phyloP scores from a whole-genome alignment of 2,329 filamentous ascomycete genomes.

The Colletotrichum acutatum region DNA sequence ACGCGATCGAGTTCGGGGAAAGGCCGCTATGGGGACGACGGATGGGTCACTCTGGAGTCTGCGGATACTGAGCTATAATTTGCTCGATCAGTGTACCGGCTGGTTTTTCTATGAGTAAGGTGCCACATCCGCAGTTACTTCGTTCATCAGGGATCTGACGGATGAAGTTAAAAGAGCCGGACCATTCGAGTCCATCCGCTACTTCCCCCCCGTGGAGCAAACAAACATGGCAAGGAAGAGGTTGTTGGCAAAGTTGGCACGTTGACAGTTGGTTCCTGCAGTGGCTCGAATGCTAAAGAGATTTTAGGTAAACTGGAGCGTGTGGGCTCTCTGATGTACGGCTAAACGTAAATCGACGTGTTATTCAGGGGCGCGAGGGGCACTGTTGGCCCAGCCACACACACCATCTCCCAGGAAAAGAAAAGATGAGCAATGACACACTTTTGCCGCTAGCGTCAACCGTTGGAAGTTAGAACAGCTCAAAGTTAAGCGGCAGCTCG shows the following conservation, averaged over 20 bases:
- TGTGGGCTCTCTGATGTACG: slow-evolving; percentile 1
- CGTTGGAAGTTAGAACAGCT: neutral
- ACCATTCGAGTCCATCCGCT: neutral
- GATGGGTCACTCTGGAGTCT: neutral
- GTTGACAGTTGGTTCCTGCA: neutral
- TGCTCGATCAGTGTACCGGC: slow-evolving; percentile 5
- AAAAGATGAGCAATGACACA: neutral
- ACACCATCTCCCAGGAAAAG: neutral
- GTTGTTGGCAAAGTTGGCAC: neutral
- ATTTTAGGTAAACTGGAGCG: neutral
- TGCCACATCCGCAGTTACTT: neutral
- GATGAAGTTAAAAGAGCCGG: neutral
- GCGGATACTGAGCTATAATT: slow-evolving; percentile 7
- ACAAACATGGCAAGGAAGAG: neutral
- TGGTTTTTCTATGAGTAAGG: neutral
- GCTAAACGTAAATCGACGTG: neutral
- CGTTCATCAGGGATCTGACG: neutral
- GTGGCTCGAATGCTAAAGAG: neutral
- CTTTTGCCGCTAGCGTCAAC: neutral
- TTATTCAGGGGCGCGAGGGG: too few relatives aligned
- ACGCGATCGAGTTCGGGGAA: slow-evolving; percentile 10
- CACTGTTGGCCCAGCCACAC: neutral
- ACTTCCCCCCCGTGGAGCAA: neutral
- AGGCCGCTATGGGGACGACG: neutral
- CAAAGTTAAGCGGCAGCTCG: neutral